These are phyloP conservation scores for Lentinula edodes DNA, from an alignment of 768 basidiomycete species.

Conservation along the genomic window DNA sequence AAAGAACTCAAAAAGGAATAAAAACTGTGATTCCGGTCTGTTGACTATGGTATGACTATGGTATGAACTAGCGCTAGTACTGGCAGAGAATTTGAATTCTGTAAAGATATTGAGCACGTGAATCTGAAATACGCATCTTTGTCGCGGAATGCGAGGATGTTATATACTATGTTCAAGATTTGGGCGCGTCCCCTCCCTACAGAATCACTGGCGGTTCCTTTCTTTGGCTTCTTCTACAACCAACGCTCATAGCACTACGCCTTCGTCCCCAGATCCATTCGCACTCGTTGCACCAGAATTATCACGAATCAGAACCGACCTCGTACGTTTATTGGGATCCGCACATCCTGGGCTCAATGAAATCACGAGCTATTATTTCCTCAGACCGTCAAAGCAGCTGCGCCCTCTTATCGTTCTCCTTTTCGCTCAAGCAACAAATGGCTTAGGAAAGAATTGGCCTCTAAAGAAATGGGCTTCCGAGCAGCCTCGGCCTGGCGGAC, in stretches of 20 bases:
- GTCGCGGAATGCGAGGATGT: constrained; percentile 5
- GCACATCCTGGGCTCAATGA: constrained; percentile 79
- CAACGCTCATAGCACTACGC: not conserved
- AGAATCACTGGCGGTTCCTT: not conserved
- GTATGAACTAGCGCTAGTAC: too few species aligned
- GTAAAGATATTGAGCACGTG: constrained; percentile 1
- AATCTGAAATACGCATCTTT: not conserved
- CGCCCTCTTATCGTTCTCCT: constrained; percentile 84
- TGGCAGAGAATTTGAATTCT: too few species aligned
- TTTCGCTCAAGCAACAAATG: constrained; percentile 86
- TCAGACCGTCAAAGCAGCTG: constrained; percentile 84
- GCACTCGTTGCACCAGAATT: constrained; percentile 65
- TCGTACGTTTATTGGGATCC: constrained; percentile 73
- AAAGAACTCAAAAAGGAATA: too few species aligned
- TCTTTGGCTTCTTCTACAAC: not conserved
- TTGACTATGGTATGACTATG: too few species aligned
- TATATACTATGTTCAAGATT: not conserved
- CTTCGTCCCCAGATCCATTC: constrained; percentile 55
- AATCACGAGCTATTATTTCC: constrained; percentile 90
- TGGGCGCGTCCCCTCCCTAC: not conserved
- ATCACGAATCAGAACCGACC: constrained; percentile 54
- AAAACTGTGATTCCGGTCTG: not conserved
- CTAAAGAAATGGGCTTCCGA: constrained; percentile 51
- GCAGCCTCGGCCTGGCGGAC: constrained; percentile 42
- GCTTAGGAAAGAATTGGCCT: constrained; percentile 62